These are phyloP conservation scores for Gelatoporia subvermispora DNA, from an alignment of 768 basidiomycete genomes.

Conservation along the genomic window DNA sequence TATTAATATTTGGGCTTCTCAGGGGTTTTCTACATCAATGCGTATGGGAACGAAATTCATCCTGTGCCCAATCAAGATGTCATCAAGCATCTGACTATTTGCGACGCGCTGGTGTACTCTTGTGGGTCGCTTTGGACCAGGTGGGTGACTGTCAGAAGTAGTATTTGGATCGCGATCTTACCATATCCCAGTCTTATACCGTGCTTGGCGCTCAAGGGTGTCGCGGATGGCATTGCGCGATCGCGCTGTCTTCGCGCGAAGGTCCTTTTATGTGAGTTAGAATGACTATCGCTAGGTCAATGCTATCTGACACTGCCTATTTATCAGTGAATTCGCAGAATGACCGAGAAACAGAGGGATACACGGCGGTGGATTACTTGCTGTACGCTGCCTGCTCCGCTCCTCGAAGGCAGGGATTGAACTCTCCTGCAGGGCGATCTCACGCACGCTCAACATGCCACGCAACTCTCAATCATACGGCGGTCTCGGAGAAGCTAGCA, in stretches of 20 bases:
- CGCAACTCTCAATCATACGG: slow-evolving; percentile 44
- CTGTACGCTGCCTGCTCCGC: slow-evolving; percentile 36
- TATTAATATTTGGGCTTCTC: neutral
- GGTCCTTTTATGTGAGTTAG: slow-evolving; percentile 69
- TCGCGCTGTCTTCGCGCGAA: slow-evolving; percentile 73
- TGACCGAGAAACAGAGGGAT: slow-evolving; percentile 86
- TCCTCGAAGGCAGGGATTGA: slow-evolving; percentile 7
- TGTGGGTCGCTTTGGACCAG: slow-evolving; percentile 96
- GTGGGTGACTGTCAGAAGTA: slow-evolving; percentile 30
- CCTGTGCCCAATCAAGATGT: slow-evolving; percentile 84
- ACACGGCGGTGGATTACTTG: slow-evolving; percentile 82
- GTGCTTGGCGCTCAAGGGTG: slow-evolving; percentile 79
- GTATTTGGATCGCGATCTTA: neutral
- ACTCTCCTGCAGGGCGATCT: slow-evolving; percentile 49
- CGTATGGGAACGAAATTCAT: slow-evolving; percentile 88
- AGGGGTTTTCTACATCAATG: slow-evolving; percentile 87
- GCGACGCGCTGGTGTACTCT: slow-evolving; percentile 79
- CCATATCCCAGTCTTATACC: slow-evolving; percentile 70
- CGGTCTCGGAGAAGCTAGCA: slow-evolving; percentile 55
- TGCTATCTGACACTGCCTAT: no score
- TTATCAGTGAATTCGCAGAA: slow-evolving; percentile 87
- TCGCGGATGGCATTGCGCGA: slow-evolving; percentile 71
- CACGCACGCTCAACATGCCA: slow-evolving; percentile 59
- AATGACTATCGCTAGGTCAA: no score
- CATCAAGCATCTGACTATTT: slow-evolving; percentile 52